Base-by-base conservation (phyloP, 2,329 filamentous ascomycete genomes). In the Cadophora luteo-olivacea region DNA sequence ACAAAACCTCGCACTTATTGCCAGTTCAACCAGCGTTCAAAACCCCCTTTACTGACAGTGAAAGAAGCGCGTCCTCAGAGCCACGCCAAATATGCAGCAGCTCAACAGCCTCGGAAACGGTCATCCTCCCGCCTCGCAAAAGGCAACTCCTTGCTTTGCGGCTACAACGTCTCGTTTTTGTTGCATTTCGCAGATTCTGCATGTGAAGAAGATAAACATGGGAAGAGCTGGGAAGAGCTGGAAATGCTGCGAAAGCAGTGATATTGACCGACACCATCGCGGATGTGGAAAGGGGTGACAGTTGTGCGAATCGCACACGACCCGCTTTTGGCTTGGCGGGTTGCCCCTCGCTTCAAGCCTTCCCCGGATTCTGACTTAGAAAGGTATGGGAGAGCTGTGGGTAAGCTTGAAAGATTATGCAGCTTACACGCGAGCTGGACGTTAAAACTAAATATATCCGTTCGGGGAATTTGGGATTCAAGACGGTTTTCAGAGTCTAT, bases 101-200 rank as follows among this genome's bases (percentile, higher is more conserved):
- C 41, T 5, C 41, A 45, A 1, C 16, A 14, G 8, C 7, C 36
- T 14, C 9, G 36, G 36, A 48, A 48, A 6, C 41, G 16, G 2
- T 8, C 16, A 16, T 48, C 45, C 45, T 5, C 22, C n/a, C 19
- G 5, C 19, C 32, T 38, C 19, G 6, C 52, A 38, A 7, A 57
- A 57, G 14, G 33, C 54, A 57, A 38, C 54, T 36, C 16, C 19
- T 38, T 38, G 3, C 3, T 32, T 32, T 14, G 29, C 6, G 36
- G 32, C 3, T 2, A 12, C 6, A 32, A 22, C 14, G 29, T 38
- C 19, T 9, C 22, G 2, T 1, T 57, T 57, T 57, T 57, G 54
- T 57, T 57, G 54, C 54, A 57, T 22, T 57, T 57, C 54, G 54
- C 32, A 57, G 54, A 36, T 57, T 38, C 54, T 8, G 54, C 54